Evolutionary conservation across 2,329 filamentous ascomycete species (phyloP).

Genomic region (Fusarium bulbicola): DNA sequence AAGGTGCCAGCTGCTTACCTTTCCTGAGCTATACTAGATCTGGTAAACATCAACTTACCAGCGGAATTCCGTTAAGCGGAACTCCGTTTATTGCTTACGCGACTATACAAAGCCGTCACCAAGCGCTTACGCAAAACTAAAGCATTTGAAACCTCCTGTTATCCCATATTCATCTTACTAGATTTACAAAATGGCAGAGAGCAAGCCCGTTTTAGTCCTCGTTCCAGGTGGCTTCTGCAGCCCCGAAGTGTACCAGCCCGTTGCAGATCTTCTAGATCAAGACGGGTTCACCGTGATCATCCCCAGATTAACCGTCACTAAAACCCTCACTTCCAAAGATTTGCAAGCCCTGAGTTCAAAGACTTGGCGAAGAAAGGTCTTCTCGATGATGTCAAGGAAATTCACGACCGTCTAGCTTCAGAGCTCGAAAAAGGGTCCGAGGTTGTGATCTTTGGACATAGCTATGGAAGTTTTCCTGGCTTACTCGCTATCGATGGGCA

Average conservation of each 20-base stretch:
- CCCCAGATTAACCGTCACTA: background rate
- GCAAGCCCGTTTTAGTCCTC: background rate
- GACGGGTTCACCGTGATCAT: background rate
- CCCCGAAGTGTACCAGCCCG: background rate
- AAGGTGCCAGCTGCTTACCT: no score
- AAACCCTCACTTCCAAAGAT: background rate
- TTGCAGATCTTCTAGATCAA: background rate
- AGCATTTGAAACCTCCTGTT: rapidly evolving
- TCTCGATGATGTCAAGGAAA: background rate
- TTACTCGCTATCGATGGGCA: background rate
- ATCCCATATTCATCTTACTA: rapidly evolving
- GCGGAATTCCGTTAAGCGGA: background rate
- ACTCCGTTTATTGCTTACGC: background rate
- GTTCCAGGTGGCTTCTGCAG: background rate
- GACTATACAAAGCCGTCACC: rapidly evolving
- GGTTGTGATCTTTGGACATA: background rate
- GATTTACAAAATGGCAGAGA: background rate
- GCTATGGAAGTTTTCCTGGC: background rate
- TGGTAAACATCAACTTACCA: background rate
- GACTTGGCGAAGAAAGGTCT: background rate
- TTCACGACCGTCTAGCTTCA: rapidly evolving
- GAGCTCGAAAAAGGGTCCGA: background rate
- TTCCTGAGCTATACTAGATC: background rate
- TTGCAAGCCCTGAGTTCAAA: rapidly evolving
- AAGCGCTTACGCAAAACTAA: rapidly evolving